A percentile compares a stretch with the other conserved stretches of the same genome.
Evolutionary conservation across 352 stramenopile species (phyloP).

Genomic region (Globisporangium heterothallicum): DNA sequence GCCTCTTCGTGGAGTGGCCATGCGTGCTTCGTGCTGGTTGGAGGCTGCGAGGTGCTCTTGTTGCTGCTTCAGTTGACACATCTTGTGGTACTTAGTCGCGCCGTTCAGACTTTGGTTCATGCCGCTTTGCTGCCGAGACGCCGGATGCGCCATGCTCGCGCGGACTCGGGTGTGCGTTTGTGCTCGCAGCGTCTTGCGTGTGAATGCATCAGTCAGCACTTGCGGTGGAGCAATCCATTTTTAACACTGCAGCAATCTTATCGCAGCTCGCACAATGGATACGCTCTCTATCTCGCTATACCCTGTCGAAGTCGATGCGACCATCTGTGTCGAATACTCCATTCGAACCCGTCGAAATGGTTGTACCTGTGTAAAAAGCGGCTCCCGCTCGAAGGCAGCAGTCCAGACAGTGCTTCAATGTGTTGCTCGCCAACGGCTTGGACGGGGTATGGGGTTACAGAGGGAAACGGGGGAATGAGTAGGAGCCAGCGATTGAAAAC

Average conservation of each 20-base stretch:
- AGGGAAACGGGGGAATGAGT: slow-evolving; percentile 6
- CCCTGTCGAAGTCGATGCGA: not conserved
- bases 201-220: too few species aligned
- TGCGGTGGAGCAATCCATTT: too few species aligned
- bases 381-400: too few species aligned
- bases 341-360: not conserved
- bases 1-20: not conserved
- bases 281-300: not conserved
- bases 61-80: slow-evolving; percentile 1
- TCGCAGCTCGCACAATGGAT: too few species aligned
- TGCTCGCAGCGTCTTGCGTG: too few species aligned
- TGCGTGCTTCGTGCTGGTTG: not conserved
- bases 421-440: not conserved
- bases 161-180: too few species aligned
- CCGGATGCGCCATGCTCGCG: not conserved
- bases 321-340: too few species aligned
- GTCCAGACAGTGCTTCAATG: too few species aligned
- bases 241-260: slow-evolving; percentile 7
- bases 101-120: not conserved
- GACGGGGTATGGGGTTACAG: not conserved
- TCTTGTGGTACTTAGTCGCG: slow-evolving; percentile 4
- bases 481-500: slow-evolving; percentile 5
- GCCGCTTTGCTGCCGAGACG: not conserved
- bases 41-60: not conserved
- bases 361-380: too few species aligned